Evolutionary conservation across 139 green algal species (phyloP).

Genomic region (Desmodesmus armatus): DNA sequence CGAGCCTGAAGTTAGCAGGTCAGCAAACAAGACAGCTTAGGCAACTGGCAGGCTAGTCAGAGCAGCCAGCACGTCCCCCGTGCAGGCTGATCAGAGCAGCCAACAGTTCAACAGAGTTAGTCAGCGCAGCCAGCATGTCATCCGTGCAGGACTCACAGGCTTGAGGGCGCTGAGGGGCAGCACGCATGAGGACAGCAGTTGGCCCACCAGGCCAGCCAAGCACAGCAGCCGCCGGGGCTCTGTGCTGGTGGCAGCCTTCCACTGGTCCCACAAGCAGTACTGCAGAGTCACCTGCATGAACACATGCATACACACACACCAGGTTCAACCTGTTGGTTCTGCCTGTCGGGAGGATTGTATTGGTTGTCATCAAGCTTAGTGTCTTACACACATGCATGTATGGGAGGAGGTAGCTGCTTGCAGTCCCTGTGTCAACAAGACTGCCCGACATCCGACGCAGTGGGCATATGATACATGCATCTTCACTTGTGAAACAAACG

Average conservation of each 20-base stretch:
- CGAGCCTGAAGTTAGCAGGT: too few species aligned
- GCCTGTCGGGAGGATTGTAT: too few species aligned
- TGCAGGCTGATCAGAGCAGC: neutral
- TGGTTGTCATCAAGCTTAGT: too few species aligned
- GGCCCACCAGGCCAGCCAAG: conserved; percentile 12
- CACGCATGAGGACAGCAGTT: neutral
- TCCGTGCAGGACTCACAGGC: conserved; percentile 8
- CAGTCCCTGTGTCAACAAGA: too few species aligned
- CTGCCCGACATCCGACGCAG: too few species aligned
- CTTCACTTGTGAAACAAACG: too few species aligned
- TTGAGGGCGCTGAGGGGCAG: conserved; percentile 29
- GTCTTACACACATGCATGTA: neutral
- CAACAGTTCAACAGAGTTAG: neutral
- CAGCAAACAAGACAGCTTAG: too few species aligned
- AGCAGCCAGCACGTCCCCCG: neutral
- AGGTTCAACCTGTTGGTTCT: too few species aligned
- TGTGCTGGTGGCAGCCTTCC: conserved; percentile 13
- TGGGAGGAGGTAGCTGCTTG: too few species aligned
- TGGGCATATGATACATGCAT: too few species aligned
- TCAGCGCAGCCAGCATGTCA: neutral
- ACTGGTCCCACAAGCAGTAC: conserved; percentile 88
- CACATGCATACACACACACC: neutral
- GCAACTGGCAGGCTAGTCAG: neutral
- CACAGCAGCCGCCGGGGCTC: neutral
- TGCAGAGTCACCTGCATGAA: conserved; percentile 53